Base-by-base conservation (phyloP, 768 basidiomycete genomes). In the Hypholoma fasciculare region DNA sequence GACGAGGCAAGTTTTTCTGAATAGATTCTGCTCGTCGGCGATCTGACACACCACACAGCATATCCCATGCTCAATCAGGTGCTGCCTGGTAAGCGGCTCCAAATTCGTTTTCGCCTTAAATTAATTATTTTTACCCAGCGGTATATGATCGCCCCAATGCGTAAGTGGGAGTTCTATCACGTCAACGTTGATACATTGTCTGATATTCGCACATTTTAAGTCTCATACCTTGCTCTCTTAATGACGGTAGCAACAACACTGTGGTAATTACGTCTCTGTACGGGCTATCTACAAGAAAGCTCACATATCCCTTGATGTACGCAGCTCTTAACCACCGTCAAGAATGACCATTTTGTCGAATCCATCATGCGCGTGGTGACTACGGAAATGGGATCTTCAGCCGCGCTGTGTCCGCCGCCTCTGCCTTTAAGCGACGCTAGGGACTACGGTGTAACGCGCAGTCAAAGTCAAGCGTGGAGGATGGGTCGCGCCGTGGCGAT, bases 391-490 rank as follows among this genome's bases (percentile, higher is more conserved):
- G 83, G 83, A 6, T 82, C 82, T 0, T 69, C 72, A 26, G 82
- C 79, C 26, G 83, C 81, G 14, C 49, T 74, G 16, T 80, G 78
- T 36, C 70, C 65, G 17, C 68, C 76, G 6, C 82, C 83, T 4
- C 61, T 82, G 4, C 66, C 67, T 1, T 72, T 73, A 14, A 64
- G 65, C 38, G 67, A 78, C 20, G 67, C 74, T 14, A 66, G 74
- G 26, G 63, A 70, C 34, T 76, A 71, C 37, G 76, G 85, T 38
- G 75, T 85, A 14, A 72, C 76, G 2, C 81, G 79, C 43, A 83
- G 81, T 26, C 76, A 84, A 11, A 87, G 84, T 19, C 76, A 84
- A 66, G 80, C 82, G 8, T 88, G 87, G 87, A 72, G 82, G 47
- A 78, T 88, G 19, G 87, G 87, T 8, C 74, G 83, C 30, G 84